Percentiles rank a stretch among this genome's conserved stretches.
These are phyloP conservation scores for Mycena pura DNA, from an alignment of 768 basidiomycete species.

Conservation along the genomic window DNA sequence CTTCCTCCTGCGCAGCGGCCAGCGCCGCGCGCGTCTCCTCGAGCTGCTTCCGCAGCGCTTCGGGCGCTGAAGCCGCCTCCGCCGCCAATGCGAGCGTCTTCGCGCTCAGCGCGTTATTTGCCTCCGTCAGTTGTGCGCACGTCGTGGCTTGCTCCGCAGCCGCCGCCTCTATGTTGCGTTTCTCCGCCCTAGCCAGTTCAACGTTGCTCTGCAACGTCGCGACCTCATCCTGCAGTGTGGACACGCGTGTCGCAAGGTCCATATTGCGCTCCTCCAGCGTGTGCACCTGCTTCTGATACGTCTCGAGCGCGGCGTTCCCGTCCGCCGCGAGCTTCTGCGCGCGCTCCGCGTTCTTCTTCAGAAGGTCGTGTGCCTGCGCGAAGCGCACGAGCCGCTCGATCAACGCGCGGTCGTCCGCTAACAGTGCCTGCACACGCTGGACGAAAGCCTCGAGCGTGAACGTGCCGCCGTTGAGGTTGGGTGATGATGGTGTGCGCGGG, in stretches of 20 bases:
- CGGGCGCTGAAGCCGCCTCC: too few species aligned
- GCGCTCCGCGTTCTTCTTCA: conserved; percentile 91
- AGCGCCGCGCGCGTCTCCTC: too few species aligned
- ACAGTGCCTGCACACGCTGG: conserved; percentile 76
- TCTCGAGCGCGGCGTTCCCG: conserved; percentile 78
- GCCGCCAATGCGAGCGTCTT: too few species aligned
- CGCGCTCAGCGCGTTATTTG: too few species aligned
- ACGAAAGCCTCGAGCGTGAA: conserved; percentile 83
- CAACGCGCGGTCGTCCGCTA: conserved; percentile 82
- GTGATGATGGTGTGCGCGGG: conserved; percentile 34
- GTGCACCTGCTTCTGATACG: conserved; percentile 88
- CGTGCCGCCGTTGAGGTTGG: conserved; percentile 39
- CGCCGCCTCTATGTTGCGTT: too few species aligned
- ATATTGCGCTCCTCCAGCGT: conserved; percentile 79
- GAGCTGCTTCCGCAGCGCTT: too few species aligned
- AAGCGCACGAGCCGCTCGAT: conserved; percentile 86
- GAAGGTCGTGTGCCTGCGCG: conserved; percentile 86
- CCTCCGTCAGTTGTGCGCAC: too few species aligned
- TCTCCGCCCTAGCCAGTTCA: too few species aligned
- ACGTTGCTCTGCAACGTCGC: too few species aligned
- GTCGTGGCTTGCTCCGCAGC: too few species aligned
- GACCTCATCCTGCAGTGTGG: too few species aligned
- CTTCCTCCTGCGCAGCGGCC: conserved; percentile 71
- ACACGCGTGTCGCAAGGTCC: conserved; percentile 49
- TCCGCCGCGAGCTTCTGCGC: conserved; percentile 92